Evolutionary conservation across 805 yeast genomes (phyloP).

Genomic region (Lipomyces chichibuensis): DNA sequence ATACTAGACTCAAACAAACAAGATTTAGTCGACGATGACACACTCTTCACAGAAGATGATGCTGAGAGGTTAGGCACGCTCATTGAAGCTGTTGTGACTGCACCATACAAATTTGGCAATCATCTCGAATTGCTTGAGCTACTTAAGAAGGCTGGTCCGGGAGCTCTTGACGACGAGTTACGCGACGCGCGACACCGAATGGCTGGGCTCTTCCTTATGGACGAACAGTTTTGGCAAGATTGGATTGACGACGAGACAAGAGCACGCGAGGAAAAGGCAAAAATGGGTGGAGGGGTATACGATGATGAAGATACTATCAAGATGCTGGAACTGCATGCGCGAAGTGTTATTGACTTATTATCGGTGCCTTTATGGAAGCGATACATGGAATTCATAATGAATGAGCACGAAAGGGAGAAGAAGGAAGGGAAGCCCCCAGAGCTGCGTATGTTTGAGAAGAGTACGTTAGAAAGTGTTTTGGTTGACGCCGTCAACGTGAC

Average conservation of each 20-base stretch:
- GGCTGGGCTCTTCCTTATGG: constrained; percentile 21
- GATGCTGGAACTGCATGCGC: constrained; percentile 18
- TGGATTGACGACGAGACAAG: constrained; percentile 27
- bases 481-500: constrained; percentile 34
- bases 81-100: constrained; percentile 19
- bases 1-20: neutral
- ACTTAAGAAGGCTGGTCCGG: constrained; percentile 21
- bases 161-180: constrained; percentile 25
- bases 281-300: constrained; percentile 3
- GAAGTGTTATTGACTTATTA: constrained; percentile 27
- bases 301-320: constrained; percentile 16
- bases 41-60: constrained; percentile 26
- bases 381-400: constrained; percentile 23
- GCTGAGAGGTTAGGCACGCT: constrained; percentile 28
- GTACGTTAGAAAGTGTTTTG: constrained; percentile 12
- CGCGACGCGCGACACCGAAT: constrained; percentile 23
- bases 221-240: constrained; percentile 21
- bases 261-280: constrained; percentile 8
- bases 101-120: constrained; percentile 17
- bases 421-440: constrained; percentile 7
- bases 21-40: neutral
- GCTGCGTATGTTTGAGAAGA: constrained; percentile 11
- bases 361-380: constrained; percentile 28
- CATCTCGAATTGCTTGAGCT: constrained; percentile 26
- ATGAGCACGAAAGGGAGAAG: constrained; percentile 10